phyloP scores from a whole-genome alignment of 1,284 basidiomycete species.

The Cystobasidiaceae sp. region DNA sequence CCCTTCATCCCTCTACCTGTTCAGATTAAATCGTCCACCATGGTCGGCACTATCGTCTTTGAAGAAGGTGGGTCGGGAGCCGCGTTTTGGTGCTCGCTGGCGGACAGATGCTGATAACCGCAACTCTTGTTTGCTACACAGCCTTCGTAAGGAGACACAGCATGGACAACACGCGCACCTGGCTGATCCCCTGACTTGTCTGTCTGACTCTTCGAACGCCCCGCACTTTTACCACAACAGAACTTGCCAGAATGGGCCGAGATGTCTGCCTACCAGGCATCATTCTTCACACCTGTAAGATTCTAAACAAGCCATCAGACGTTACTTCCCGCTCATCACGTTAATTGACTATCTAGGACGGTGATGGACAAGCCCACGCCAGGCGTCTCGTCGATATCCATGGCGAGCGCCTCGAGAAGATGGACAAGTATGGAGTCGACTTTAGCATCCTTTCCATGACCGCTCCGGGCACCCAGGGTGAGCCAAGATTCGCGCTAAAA shows the following conservation, averaged over 20 bases:
- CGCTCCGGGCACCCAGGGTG: constrained; percentile 41
- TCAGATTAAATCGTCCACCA: constrained; percentile 1
- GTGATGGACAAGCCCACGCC: constrained; percentile 31
- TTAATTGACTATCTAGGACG: constrained; percentile 3
- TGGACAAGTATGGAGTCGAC: constrained; percentile 41
- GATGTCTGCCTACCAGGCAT: constrained; percentile 32
- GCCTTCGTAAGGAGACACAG: background rate
- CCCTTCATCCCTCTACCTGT: background rate
- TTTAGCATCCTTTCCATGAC: constrained; percentile 43
- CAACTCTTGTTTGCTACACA: background rate
- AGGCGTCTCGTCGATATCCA: constrained; percentile 38
- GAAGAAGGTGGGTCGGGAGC: constrained; percentile 22
- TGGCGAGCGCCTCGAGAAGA: constrained; percentile 41
- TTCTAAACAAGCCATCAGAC: background rate
- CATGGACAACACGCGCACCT: background rate
- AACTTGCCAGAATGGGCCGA: constrained; percentile 35
- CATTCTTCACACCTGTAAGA: constrained; percentile 29
- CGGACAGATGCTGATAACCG: background rate
- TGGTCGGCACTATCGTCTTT: constrained; percentile 32
- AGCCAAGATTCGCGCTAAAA: background rate
- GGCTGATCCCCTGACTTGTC: background rate
- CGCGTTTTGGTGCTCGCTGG: background rate
- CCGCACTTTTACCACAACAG: background rate
- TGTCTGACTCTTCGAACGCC: background rate
- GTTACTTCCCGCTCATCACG: background rate